These are phyloP conservation scores for Colletotrichum phormii DNA, from an alignment of 2,329 filamentous ascomycete species.

Conservation along the genomic window DNA sequence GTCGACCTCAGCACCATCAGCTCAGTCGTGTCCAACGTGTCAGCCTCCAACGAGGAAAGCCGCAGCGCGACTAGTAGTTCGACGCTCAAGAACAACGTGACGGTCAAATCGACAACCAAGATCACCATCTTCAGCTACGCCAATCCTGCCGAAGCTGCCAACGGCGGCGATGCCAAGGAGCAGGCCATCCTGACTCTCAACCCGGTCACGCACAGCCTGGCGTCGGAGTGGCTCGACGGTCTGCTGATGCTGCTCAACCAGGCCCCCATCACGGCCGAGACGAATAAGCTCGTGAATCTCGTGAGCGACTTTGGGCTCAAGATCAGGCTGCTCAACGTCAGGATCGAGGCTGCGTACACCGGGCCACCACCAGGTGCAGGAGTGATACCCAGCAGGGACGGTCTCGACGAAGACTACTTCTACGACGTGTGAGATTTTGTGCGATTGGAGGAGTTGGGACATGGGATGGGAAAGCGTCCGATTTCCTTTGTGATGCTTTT, in stretches of 20 bases:
- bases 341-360: conserved; percentile 81
- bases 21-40: conserved; percentile 94
- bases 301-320: conserved; percentile 93
- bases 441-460: no score
- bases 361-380: conserved; percentile 77
- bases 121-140: conserved; percentile 89
- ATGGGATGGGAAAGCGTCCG: not conserved
- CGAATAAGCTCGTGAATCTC: conserved; percentile 86
- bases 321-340: conserved; percentile 90
- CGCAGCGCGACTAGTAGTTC: conserved; percentile 57
- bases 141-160: conserved; percentile 52
- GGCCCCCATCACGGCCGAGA: conserved; percentile 96
- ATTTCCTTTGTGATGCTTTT: conserved; percentile 18
- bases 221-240: conserved; percentile 97
- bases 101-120: conserved; percentile 74
- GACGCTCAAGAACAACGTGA: conserved; percentile 52
- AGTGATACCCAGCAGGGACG: conserved; percentile 83
- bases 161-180: conserved; percentile 64
- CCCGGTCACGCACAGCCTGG: conserved; percentile 82
- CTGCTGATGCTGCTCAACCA: conserved; percentile 95
- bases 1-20: conserved; percentile 90
- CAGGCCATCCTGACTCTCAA: conserved; percentile 83
- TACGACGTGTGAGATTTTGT: conserved; percentile 73
- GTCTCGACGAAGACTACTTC: conserved; percentile 92
- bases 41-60: conserved; percentile 68